Evolutionary conservation across 192 early-diverging fungal species (phyloP), one percentile per base, ranked within the genome.

Genomic region (Podila minutissima): DNA sequence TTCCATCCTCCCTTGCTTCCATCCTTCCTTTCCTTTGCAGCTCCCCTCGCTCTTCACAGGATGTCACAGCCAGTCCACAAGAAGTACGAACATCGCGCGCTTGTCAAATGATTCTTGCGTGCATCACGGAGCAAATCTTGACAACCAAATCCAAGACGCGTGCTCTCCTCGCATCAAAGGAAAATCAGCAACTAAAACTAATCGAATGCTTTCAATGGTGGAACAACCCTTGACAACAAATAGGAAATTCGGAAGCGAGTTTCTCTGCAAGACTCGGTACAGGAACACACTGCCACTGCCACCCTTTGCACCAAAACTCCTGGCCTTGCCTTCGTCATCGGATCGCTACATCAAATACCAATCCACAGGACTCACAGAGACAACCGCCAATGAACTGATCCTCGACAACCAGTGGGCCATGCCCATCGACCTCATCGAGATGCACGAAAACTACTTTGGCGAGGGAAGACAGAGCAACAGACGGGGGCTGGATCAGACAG

Each of bases 201-300:
- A 46, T 46, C 41, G 12, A 46, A 46, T 0, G 33, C 33, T 17
- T 46, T 46, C 38, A 41, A 46, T 46, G 41, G 41, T 13, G 0
- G 41, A 46, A 46, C 38, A 12, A 35, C 10, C 41, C 41, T 46
- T 46, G 41, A 17, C 15, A 17, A 46, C 41, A 17, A 46, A n/a
- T 48, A 85, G 84, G 72, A 85, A 85, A 74, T 76, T 83, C 58
- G 84, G 84, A 69, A 74, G 68, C 62, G 84, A 85, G 53, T 85
- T 85, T 62, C 68, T 85, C 22, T 88, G 85, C 74, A 84, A 83
- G 41, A 84, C 86, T 29, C 84, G 87, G 8, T 86, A 88, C 71
- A 81, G 87, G 59, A 88, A 88, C 55, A 76, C 69, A 24, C 71
- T 88, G 12, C 87, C 87, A 31, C 51, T 82, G 2, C 62, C 86